Base-by-base conservation (phyloP, 768 basidiomycete genomes). In the Auricularia sp. region DNA sequence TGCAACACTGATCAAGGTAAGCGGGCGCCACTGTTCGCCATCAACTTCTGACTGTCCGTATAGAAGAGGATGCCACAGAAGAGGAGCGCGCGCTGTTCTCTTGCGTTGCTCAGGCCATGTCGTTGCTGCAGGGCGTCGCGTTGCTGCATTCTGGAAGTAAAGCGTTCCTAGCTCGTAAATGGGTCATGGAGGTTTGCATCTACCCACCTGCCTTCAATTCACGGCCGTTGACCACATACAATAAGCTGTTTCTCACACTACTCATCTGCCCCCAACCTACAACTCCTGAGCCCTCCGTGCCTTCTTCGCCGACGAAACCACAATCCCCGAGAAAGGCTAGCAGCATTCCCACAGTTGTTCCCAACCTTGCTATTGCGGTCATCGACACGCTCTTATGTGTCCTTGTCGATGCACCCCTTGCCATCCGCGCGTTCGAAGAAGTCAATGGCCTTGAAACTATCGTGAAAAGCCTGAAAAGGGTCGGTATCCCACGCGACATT, bases 331-430 rank as follows among this genome's bases (percentile, higher is more conserved):
- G 65, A 12, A 64, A 61, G 16, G 23, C 29, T 4, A 61, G 39
- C 44, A 63, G 53, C 76, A 66, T 35, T 43, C 54, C 51, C n/a
- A 73, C 68, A 36, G 56, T 70, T 4, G 39, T 66, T 43, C 70
- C 75, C 11, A 78, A 83, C 64, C 80, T 95, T n/a, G 84, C 90
- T 2, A 88, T 90, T 2, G 78, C 82, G 10, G 78, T 91, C 7
- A 78, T 98, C 21, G 95, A 98, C 70, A 91, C 92, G 0, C 75
- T 98, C 3, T 78, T 94, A 18, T 93, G 91, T 68, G 80, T 93
- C 36, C 79, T 98, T n/a, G 95, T 96, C 14, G 95, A 98, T 72
- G 85, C 90, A 1, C 81, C 91, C 0, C 68, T 74, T 6, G 86
- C 91, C 5, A 74, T 94, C 14, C 85, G 95, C 29, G 79, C 77